Conservation (phyloP, 306 rosid genomes). For the Prunus armeniaca region DNA sequence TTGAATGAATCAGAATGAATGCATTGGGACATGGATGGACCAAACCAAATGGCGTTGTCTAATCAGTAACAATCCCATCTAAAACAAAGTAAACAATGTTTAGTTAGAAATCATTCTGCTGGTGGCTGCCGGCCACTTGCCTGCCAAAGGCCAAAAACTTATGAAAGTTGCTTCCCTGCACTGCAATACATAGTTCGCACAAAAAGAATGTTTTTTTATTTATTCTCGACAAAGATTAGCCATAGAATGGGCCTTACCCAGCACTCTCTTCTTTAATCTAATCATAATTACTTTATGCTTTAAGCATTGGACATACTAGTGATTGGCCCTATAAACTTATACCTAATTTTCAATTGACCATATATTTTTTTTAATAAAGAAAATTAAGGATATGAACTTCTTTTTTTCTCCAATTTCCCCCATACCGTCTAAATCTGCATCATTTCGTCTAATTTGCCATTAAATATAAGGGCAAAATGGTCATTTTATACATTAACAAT, state of each 20-base stretch:
- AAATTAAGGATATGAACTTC: too few relatives aligned
- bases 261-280: not conserved
- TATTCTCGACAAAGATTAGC: too few relatives aligned
- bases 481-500: too few relatives aligned
- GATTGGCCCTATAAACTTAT: too few relatives aligned
- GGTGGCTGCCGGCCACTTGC: conserved; percentile 3
- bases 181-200: not conserved
- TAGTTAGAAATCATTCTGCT: not conserved
- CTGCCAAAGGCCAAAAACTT: not conserved
- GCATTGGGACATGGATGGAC: not conserved
- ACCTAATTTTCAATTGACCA: too few relatives aligned
- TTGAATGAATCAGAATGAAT: not conserved
- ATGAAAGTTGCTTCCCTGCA: not conserved
- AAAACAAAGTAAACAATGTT: not conserved
- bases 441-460: too few relatives aligned
- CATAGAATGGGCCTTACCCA: not conserved
- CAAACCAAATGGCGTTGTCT: not conserved
- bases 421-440: too few relatives aligned
- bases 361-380: too few relatives aligned
- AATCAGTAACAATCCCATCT: not conserved
- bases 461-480: too few relatives aligned
- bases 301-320: too few relatives aligned
- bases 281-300: not conserved
- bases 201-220: not conserved
- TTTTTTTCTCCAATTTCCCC: too few relatives aligned